phyloP scores from a whole-genome alignment of 257 asterid genomes.

The Solanum stenotomum region DNA sequence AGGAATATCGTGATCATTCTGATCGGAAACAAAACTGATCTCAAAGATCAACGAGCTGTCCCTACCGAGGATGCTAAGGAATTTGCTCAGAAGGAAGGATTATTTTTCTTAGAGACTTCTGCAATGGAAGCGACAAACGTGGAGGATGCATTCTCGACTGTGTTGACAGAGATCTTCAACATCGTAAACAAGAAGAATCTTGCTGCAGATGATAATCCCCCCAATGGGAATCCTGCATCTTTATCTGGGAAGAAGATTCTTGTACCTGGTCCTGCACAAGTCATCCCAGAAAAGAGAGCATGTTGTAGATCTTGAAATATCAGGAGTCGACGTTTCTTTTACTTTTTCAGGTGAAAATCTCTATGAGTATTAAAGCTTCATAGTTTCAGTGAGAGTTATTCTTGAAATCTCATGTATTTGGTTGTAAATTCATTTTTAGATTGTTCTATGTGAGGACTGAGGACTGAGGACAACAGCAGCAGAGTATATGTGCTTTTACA shows the following conservation, averaged over 20 bases:
- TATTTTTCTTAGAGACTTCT: constrained; percentile 74
- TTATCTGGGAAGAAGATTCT: constrained; percentile 57
- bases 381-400: neutral
- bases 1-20: constrained; percentile 70
- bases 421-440: constrained; percentile 1
- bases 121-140: constrained; percentile 67
- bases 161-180: constrained; percentile 62
- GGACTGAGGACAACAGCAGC: neutral
- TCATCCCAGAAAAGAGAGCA: constrained; percentile 56
- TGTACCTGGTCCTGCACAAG: constrained; percentile 60
- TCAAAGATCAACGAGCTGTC: constrained; percentile 54
- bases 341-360: neutral
- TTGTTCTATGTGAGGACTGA: neutral
- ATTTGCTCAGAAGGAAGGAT: constrained; percentile 60
- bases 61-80: constrained; percentile 77
- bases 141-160: constrained; percentile 56
- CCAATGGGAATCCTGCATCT: constrained; percentile 42
- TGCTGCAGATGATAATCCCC: constrained; percentile 41
- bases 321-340: neutral
- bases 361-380: neutral
- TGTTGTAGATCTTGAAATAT: constrained; percentile 40
- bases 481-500: neutral
- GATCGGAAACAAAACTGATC: constrained; percentile 69
- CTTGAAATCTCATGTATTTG: neutral
- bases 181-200: constrained; percentile 57